Conservation (phyloP, 2,329 filamentous ascomycete species). For the Xylariaceae sp. region DNA sequence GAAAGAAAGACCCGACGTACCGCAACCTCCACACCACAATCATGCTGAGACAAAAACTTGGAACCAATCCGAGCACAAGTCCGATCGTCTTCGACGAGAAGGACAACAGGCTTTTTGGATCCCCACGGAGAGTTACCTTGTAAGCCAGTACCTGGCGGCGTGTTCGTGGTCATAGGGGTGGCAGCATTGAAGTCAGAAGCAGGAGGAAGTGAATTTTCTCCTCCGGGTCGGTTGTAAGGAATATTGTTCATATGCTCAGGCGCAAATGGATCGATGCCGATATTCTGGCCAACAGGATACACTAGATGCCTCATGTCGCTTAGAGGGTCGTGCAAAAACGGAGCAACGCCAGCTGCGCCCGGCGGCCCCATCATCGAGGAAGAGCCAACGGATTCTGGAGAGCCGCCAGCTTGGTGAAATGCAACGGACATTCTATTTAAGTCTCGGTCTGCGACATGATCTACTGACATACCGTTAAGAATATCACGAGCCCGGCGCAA, state of each 20-base stretch:
- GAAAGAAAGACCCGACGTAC: slow-evolving; percentile 51
- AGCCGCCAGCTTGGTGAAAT: slow-evolving; percentile 57
- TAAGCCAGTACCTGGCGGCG: slow-evolving; percentile 36
- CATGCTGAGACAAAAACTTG: slow-evolving; percentile 70
- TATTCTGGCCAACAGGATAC: slow-evolving; percentile 88
- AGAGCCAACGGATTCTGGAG: slow-evolving; percentile 58
- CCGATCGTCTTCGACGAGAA: slow-evolving; percentile 85
- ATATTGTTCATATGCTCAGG: slow-evolving; percentile 95
- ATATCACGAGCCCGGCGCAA: slow-evolving; percentile 63
- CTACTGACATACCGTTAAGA: slow-evolving; percentile 57
- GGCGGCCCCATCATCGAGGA: slow-evolving; percentile 64
- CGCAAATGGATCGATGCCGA: slow-evolving; percentile 94
- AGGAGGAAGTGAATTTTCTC: slow-evolving; percentile 50
- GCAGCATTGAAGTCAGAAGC: slow-evolving; percentile 45
- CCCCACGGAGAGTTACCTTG: slow-evolving; percentile 60
- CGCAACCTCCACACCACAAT: slow-evolving; percentile 70
- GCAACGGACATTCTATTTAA: slow-evolving; percentile 60
- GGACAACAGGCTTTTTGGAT: slow-evolving; percentile 73
- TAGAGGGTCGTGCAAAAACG: slow-evolving; percentile 59
- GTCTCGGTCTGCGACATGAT: slow-evolving; percentile 59
- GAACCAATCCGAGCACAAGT: slow-evolving; percentile 71
- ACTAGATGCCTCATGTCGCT: slow-evolving; percentile 71
- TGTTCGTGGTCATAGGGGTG: slow-evolving; percentile 44
- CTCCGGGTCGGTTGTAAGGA: slow-evolving; percentile 78
- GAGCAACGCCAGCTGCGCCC: slow-evolving; percentile 45